Base-by-base conservation (phyloP, 805 yeast genomes). In the Lipomyces yamadae region DNA sequence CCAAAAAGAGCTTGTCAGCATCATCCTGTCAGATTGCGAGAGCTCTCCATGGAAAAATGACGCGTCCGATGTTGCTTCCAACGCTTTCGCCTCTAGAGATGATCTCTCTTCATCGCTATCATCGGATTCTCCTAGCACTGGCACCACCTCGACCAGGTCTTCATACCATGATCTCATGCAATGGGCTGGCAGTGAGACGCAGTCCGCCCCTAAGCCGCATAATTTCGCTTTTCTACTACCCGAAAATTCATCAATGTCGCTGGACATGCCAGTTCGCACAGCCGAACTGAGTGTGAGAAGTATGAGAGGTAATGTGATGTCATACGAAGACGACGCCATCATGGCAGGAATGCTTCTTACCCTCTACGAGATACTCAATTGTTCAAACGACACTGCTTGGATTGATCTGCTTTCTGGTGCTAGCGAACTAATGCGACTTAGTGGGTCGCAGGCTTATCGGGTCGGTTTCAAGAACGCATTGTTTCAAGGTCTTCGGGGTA, bases 361-460 rank as follows among this genome's bases (percentile, higher is more conserved):
- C 24, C 56, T 66, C 29, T 66, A 59, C 60, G 69, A 66, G 56
- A 30, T 60, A 29, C 35, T 6, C 30, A 32, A 18, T 11, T 48
- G 50, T 15, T 33, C 18, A 4, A n/a, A 58, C 2, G n/a, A 33
- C 24, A 6, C 53, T 34, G 1, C 61, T 64, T 66, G 70, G 70
- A 13, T 33, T 29, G 35, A 33, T 3, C 42, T 66, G 8, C 64
- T 60, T 6, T 24, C 57, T n/a, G 67, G 70, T 10, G 70, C 67
- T 6, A 3, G 6, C 18, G 56, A 52, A 55, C 65, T 66, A n/a
- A 66, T 66, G 64, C 62, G 61, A 6, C 33, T 52, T 15, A 58
- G 70, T 7, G 70, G 70, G 2, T 62, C 67, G 1, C 11, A 53
- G 18, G 62, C 67, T 11, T 66, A 56, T 39, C 52, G 58, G 33